Percentiles rank a stretch among this genome's conserved stretches.
Evolutionary conservation across 2,329 filamentous ascomycete species (phyloP).

Genomic region (Monosporascus sp.): DNA sequence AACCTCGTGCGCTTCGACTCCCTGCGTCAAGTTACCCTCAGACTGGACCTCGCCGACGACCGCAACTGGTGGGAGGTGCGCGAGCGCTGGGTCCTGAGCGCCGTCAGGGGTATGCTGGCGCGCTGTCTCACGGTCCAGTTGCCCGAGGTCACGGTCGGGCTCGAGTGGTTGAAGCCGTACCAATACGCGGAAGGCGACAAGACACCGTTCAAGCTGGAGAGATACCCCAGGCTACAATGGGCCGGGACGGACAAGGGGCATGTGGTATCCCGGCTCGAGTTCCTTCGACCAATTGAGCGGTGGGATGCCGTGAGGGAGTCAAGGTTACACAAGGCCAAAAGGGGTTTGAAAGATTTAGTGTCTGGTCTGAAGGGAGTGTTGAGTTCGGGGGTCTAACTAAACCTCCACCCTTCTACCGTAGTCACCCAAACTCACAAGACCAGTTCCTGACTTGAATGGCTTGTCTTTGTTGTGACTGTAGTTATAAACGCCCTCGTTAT

Average conservation of each 20-base stretch:
- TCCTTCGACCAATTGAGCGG: not conserved
- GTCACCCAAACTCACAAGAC: too few species aligned
- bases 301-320: not conserved
- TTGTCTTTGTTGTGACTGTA: too few species aligned
- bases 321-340: slow-evolving; percentile 2
- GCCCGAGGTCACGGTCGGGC: slow-evolving; percentile 11
- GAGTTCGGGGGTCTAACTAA: not conserved
- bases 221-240: slow-evolving; percentile 7
- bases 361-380: slow-evolving; percentile 17
- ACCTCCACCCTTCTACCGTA: too few species aligned
- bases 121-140: slow-evolving; percentile 13
- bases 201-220: slow-evolving; percentile 6
- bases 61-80: slow-evolving; percentile 18
- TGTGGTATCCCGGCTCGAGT: slow-evolving; percentile 1
- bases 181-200: slow-evolving; percentile 10
- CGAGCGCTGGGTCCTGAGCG: slow-evolving; percentile 16
- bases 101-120: slow-evolving; percentile 14
- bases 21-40: slow-evolving; percentile 10
- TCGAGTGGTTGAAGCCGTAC: slow-evolving; percentile 8
- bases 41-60: slow-evolving; percentile 13
- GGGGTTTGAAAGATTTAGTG: slow-evolving; percentile 1
- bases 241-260: not conserved
- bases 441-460: too few species aligned
- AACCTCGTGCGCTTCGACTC: slow-evolving; percentile 14
- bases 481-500: too few species aligned